A percentile compares a stretch with the other conserved stretches of the same genome.
These are phyloP conservation scores for Populus deltoides DNA, from an alignment of 345 rosid species.

Conservation along the genomic window DNA sequence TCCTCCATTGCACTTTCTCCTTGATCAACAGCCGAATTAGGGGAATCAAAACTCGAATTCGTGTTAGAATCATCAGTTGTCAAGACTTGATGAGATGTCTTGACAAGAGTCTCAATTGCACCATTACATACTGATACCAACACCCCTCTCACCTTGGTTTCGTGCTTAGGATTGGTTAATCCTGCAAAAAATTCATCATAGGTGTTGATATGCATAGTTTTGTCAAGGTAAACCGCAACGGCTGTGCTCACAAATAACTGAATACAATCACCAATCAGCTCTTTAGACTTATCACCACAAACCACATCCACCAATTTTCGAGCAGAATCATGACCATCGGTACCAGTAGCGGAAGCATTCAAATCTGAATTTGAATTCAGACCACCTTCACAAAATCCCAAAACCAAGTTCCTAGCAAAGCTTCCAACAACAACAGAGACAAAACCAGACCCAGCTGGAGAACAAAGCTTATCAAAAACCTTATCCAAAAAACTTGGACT, in stretches of 20 bases:
- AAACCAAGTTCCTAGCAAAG: slow-evolving; percentile 70
- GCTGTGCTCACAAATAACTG: slow-evolving; percentile 71
- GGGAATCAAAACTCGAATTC: slow-evolving; percentile 8
- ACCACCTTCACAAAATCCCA: slow-evolving; percentile 34
- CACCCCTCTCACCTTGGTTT: slow-evolving; percentile 43
- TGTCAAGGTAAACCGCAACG: slow-evolving; percentile 79
- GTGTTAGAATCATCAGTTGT: slow-evolving; percentile 19
- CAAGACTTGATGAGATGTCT: slow-evolving; percentile 53
- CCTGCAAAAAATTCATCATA: slow-evolving; percentile 67
- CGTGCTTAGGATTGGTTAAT: slow-evolving; percentile 71
- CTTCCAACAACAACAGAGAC: slow-evolving; percentile 78
- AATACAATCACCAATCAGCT: slow-evolving; percentile 64
- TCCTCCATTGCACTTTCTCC: slow-evolving; percentile 2
- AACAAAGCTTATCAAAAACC: slow-evolving; percentile 61
- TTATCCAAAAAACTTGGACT: slow-evolving; percentile 42
- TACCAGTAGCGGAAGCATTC: not conserved
- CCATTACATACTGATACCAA: slow-evolving; percentile 55
- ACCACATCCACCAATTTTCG: slow-evolving; percentile 44
- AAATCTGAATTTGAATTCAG: slow-evolving; percentile 8
- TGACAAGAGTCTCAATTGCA: slow-evolving; percentile 66
- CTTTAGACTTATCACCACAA: slow-evolving; percentile 43
- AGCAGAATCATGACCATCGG: slow-evolving; percentile 9
- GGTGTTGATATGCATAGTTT: slow-evolving; percentile 57
- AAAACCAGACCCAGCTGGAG: slow-evolving; percentile 64
- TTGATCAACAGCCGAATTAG: slow-evolving; percentile 19